Base-by-base conservation (phyloP, 495 filamentous ascomycete genomes). In the Penicillium riverlandense region DNA sequence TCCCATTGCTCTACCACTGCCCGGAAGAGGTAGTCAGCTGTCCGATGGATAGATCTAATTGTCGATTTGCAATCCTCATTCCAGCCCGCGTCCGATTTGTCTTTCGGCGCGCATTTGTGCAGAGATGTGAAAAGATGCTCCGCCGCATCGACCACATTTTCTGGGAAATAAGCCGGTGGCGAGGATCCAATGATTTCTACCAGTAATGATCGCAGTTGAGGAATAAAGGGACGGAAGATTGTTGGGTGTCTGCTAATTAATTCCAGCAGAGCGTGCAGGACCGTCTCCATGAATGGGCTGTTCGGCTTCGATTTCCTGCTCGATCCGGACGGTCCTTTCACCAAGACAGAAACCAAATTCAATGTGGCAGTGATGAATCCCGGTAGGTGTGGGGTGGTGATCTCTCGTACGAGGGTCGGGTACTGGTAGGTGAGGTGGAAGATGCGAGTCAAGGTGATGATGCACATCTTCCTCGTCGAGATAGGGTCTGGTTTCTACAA, bases 361-460 rank as follows among this genome's bases (percentile, higher is more conserved):
- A 95, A 63, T 41, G 85, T 88, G 7, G 82, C 72, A 8, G 79
- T 80, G 41, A 87, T 74, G 50, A 88, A 94, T 6, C 72, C 67
- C 11, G 86, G 80, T 11, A 96, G 70, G 12, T 79, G 84, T 8
- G 90, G 90, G 4, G 88, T 94, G 2, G 86, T 89, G 48, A 94
- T 85, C 57, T 95, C 89, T 51, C 89, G 74, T n/a, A 90, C 72
- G 15, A 95, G 71, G 12, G 85, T 89, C 33, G 81, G 85, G 65
- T 88, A 85, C 40, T 80, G 79, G 51, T 88, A 88, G 43, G 86
- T 84, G 15, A 90, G 72, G 42, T 80, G 72, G 71, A 88, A 95
- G 44, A 94, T 89, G 50, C 84, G 83, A 14, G 85, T 86, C 47
- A 95, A 57, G 22, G 85, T 78, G 43, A 92, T 77, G 29, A 94